Conservation (phyloP, 345 rosid genomes). For the Lagerstroemia speciosa region DNA sequence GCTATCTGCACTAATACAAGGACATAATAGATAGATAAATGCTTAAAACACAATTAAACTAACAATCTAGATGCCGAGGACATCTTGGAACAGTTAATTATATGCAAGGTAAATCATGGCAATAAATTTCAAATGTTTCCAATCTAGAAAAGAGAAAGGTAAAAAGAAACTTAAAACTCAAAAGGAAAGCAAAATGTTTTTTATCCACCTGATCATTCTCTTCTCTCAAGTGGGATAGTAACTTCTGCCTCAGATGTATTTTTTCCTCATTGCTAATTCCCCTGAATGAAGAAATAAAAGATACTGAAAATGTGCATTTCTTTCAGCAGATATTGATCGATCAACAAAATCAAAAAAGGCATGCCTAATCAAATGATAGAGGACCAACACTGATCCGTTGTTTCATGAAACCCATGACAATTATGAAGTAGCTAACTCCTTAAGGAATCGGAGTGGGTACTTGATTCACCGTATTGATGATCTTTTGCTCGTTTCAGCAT, state of each 20-base stretch:
- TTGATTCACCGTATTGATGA: neutral
- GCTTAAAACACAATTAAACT: neutral
- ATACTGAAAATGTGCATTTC: neutral
- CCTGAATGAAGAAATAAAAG: constrained; percentile 31
- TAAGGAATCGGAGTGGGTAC: neutral
- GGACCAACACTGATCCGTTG: neutral
- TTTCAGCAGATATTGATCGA: neutral
- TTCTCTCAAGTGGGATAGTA: constrained; percentile 74
- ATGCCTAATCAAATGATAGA: neutral
- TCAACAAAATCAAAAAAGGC: neutral
- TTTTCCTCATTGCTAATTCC: constrained; percentile 87
- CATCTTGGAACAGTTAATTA: neutral
- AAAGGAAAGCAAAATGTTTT: neutral
- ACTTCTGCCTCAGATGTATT: constrained; percentile 59
- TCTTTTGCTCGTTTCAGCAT: neutral
- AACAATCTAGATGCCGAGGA: neutral
- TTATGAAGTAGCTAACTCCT: neutral
- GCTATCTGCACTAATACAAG: constrained; percentile 50
- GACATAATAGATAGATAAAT: neutral
- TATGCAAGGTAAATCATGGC: neutral
- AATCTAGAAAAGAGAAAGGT: neutral
- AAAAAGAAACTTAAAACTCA: neutral
- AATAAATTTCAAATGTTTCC: neutral
- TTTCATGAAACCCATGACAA: neutral
- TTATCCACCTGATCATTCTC: constrained; percentile 63